Base-by-base conservation (phyloP, 2,329 filamentous ascomycete species). In the Lecanicillium sp. region DNA sequence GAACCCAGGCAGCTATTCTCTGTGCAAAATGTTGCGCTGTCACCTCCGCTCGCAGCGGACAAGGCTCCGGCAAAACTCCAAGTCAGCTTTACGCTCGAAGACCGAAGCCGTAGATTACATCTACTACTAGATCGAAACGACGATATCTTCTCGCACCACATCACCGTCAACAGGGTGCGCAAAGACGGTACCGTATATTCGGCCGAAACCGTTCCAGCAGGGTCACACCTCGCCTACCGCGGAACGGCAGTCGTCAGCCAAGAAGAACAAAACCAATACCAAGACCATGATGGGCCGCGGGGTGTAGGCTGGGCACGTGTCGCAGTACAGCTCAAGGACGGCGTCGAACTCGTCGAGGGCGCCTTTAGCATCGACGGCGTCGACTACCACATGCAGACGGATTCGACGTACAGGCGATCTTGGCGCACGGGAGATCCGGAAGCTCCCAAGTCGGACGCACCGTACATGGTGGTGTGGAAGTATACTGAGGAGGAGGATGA, bases 371-470 rank as follows among this genome's bases (percentile, higher is more conserved):
- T 45, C 2, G 29, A 45, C 22, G 46, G 42, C 34, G 30, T 35
- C 31, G 40, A 46, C 17, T 42, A 48, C 35, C 42, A 48, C 27
- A 34, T 48, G 10, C 33, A 44, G 28, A 36, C 40, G 3, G 46
- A 48, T 17, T 20, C 37, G 1, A 33, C 34, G 2, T 46, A 48
- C 15, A 29, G 29, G 17, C 18, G 22, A 27, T 38, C 38, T 4
- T 18, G 40, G 5, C 13, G 7, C 14, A 29, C 22, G 5, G 15
- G 30, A 6, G 43, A 45, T n/a, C 20, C 33, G 5, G 5, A 17
- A 3, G 12, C 13, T 3, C 20, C 17, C 7, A 30, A 15, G 2
- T 29, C 14, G 14, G 17, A 25, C 3, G 20, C 18, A 17, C 40
- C 43, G 15, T 43, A 37, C 32, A 39, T 40, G 17, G 33, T 45